Evolutionary conservation across 257 asterid species (phyloP).

Genomic region (Salvia rosmarinus): DNA sequence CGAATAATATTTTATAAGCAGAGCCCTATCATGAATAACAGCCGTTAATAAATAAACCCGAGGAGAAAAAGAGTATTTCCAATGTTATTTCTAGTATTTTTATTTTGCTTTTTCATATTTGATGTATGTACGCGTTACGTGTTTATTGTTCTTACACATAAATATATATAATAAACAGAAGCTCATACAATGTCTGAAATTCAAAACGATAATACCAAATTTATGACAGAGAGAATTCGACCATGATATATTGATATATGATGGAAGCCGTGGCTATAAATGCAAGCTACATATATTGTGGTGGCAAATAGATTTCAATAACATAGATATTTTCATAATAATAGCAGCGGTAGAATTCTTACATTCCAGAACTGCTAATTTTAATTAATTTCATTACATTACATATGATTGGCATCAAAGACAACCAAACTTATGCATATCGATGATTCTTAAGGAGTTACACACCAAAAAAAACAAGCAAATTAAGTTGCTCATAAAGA

Average conservation of each 20-base stretch:
- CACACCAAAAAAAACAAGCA: slow-evolving; percentile 30
- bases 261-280: no score
- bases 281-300: neutral
- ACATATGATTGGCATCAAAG: slow-evolving; percentile 32
- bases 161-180: neutral
- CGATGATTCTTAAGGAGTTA: slow-evolving; percentile 1
- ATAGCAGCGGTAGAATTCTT: slow-evolving; percentile 34
- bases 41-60: no score
- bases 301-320: neutral
- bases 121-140: neutral
- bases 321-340: slow-evolving; percentile 1
- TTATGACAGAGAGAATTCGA: neutral
- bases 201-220: neutral
- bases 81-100: no score
- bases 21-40: no score
- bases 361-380: slow-evolving; percentile 39
- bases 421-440: slow-evolving; percentile 35
- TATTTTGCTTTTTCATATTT: no score
- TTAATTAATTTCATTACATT: neutral
- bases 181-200: neutral
- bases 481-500: slow-evolving; percentile 21
- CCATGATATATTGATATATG: neutral
- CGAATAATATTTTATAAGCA: no score
- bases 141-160: neutral
- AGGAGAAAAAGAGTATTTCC: no score